Evolutionary conservation across 2,329 filamentous ascomycete genomes (phyloP).

Genomic region (Fusarium siculi): DNA sequence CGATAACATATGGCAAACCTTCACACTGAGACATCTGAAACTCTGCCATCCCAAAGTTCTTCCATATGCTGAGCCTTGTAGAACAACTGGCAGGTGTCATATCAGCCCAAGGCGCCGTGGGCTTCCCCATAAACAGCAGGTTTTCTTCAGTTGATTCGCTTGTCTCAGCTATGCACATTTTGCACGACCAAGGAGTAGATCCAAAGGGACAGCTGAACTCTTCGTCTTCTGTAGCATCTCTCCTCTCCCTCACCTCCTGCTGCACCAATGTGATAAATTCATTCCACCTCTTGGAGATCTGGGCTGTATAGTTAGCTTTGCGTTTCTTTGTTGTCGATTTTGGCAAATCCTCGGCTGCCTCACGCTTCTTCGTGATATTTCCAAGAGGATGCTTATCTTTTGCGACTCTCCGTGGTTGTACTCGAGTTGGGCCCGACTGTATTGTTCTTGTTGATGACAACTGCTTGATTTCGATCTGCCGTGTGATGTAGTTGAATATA

Average conservation of each 20-base stretch:
- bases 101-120: conserved; percentile 1
- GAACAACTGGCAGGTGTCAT: not conserved
- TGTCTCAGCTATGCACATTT: not conserved
- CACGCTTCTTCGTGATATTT: not conserved
- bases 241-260: not conserved
- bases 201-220: conserved; percentile 9
- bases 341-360: not conserved
- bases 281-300: not conserved
- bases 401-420: conserved; percentile 19
- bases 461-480: not conserved
- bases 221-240: not conserved
- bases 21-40: not conserved
- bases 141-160: not conserved
- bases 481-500: not conserved
- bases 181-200: conserved; percentile 18
- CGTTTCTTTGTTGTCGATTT: not conserved
- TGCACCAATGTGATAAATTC: not conserved
- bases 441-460: not conserved
- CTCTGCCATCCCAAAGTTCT: not conserved
- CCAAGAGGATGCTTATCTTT: conserved; percentile 12
- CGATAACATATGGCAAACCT: conserved; percentile 8
- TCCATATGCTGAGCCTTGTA: not conserved
- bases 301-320: not conserved
- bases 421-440: not conserved
- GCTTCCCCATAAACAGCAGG: not conserved